Percentiles rank a stretch among this genome's conserved stretches.
These are phyloP conservation scores for Trametes sanguinea DNA, from an alignment of 768 basidiomycete genomes.

Conservation along the genomic window DNA sequence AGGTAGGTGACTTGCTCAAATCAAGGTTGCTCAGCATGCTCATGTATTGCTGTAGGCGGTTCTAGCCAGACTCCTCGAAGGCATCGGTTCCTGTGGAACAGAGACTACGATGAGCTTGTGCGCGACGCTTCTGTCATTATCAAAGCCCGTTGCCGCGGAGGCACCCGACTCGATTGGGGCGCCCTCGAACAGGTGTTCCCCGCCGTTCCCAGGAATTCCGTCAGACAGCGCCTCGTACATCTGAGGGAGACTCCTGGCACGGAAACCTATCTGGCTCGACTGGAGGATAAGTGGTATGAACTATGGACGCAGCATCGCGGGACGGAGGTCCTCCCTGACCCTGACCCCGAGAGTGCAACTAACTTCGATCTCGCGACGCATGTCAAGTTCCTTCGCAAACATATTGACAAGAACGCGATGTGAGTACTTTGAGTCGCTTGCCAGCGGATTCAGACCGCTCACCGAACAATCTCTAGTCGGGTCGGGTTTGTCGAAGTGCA, in stretches of 20 bases:
- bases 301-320: slow-evolving; percentile 76
- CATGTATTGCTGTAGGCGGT: slow-evolving; percentile 13
- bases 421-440: slow-evolving; percentile 43
- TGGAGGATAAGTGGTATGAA: slow-evolving; percentile 82
- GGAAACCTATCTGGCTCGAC: slow-evolving; percentile 72
- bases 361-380: slow-evolving; percentile 85
- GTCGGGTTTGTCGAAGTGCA: slow-evolving; percentile 59
- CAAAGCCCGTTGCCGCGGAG: slow-evolving; percentile 68
- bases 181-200: slow-evolving; percentile 82
- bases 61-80: slow-evolving; percentile 39
- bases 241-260: slow-evolving; percentile 64
- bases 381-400: slow-evolving; percentile 73
- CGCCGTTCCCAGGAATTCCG: slow-evolving; percentile 67
- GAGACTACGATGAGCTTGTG: slow-evolving; percentile 86
- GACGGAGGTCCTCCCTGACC: slow-evolving; percentile 67
- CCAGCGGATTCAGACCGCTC: not conserved
- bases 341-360: slow-evolving; percentile 61
- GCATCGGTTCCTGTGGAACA: slow-evolving; percentile 79
- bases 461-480: slow-evolving; percentile 43
- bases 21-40: not conserved
- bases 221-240: slow-evolving; percentile 66
- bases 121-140: slow-evolving; percentile 85
- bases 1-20: slow-evolving; percentile 31
- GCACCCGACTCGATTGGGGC: slow-evolving; percentile 64
- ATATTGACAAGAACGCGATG: slow-evolving; percentile 87